Percentiles rank a stretch among this genome's conserved stretches.
phyloP scores from a whole-genome alignment of 768 basidiomycete species.

The Kwoniella pini region DNA sequence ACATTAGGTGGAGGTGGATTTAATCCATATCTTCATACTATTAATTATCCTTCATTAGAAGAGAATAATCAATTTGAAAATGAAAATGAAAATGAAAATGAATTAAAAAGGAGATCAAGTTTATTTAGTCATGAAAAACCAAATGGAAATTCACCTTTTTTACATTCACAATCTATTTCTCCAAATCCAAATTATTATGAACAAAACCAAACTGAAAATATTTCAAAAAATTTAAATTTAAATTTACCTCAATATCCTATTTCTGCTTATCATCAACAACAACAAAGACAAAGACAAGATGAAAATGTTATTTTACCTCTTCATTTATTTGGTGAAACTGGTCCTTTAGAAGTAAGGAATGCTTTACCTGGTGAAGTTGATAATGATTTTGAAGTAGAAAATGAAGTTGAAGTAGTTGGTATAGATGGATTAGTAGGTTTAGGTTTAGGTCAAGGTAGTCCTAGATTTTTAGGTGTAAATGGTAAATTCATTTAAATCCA shows the following conservation, averaged over 20 bases:
- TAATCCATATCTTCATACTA: constrained; percentile 6
- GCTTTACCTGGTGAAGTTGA: constrained; percentile 33
- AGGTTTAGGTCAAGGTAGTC: constrained; percentile 15
- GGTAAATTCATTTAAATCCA: constrained; percentile 24
- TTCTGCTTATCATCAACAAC: neutral
- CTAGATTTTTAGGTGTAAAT: constrained; percentile 36
- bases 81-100: neutral
- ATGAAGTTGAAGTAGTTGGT: constrained; percentile 10
- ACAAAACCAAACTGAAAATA: neutral
- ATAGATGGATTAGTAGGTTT: constrained; percentile 17
- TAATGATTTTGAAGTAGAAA: constrained; percentile 9
- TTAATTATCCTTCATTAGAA: neutral
- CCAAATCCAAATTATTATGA: neutral
- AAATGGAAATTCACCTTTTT: constrained; percentile 11
- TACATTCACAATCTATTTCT: constrained; percentile 9
- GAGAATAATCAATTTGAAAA: neutral
- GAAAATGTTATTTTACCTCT: constrained; percentile 13
- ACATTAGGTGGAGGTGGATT: constrained; percentile 10
- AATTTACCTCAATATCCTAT: neutral
- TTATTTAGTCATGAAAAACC: constrained; percentile 7
- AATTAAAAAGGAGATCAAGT: constrained; percentile 5
- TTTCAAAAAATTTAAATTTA: neutral
- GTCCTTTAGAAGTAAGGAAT: constrained; percentile 39
- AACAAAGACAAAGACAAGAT: neutral
- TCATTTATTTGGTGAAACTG: constrained; percentile 31